These are phyloP conservation scores for Yarrowia galli DNA, from an alignment of 1,139 yeast genomes.

Conservation along the genomic window DNA sequence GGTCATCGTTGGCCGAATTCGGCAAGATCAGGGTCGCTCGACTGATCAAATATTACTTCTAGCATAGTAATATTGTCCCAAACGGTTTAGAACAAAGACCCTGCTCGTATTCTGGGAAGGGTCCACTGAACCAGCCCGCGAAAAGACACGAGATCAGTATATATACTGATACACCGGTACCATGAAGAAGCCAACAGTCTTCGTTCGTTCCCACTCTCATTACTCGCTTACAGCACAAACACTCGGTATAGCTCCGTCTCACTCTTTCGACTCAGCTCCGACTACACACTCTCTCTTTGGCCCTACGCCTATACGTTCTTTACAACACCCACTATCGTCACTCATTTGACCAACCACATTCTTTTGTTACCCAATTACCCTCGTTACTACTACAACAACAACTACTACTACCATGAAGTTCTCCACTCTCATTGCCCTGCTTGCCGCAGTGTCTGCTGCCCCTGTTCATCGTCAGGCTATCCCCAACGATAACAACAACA, in stretches of 20 bases:
- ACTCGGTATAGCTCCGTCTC: no score
- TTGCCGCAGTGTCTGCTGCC: conserved; percentile 28
- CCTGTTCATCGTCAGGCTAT: conserved; percentile 18
- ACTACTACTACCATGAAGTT: conserved; percentile 1
- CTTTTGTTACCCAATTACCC: neutral
- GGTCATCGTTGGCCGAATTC: neutral
- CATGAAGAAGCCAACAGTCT: neutral
- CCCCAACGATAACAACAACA: neutral
- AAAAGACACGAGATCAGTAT: neutral
- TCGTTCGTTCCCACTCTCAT: neutral
- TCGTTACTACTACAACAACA: neutral
- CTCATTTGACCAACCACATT: neutral
- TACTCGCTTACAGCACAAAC: neutral
- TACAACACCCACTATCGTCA: neutral
- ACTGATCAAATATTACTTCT: neutral
- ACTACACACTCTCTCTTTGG: no score
- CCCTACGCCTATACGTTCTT: neutral
- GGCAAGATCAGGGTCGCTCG: neutral
- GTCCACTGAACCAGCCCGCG: neutral
- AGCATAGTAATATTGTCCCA: conserved; percentile 22
- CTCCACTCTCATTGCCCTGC: conserved; percentile 12
- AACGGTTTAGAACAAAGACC: conserved; percentile 15
- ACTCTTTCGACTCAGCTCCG: no score
- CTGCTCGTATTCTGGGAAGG: conserved; percentile 18
- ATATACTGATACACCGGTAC: neutral